phyloP scores from a whole-genome alignment of 305 asterid species.

The Ilex paraguariensis region DNA sequence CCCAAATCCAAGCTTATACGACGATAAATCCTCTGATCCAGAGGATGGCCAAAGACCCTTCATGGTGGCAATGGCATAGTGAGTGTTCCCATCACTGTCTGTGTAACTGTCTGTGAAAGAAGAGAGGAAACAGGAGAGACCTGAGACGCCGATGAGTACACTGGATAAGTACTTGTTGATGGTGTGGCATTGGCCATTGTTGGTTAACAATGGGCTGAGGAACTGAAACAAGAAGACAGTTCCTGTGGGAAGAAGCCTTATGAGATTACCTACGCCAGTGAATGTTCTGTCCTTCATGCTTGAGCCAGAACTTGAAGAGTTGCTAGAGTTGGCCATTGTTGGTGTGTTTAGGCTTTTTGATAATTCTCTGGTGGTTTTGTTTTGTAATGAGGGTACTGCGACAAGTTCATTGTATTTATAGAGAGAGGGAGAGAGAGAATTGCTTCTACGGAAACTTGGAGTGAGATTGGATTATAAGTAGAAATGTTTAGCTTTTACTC shows the following conservation, averaged over 20 bases:
- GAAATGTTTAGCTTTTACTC: slow-evolving; percentile 32
- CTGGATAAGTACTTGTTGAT: slow-evolving; percentile 43
- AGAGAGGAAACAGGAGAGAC: slow-evolving; percentile 49
- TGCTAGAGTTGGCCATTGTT: slow-evolving; percentile 21
- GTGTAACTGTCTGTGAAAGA: slow-evolving; percentile 67
- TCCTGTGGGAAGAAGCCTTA: slow-evolving; percentile 78
- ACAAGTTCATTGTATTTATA: not conserved
- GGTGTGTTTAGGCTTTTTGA: not conserved
- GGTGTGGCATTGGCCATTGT: slow-evolving; percentile 54
- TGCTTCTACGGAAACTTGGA: slow-evolving; percentile 38
- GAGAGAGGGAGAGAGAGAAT: slow-evolving; percentile 11
- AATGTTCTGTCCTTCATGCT: slow-evolving; percentile 31
- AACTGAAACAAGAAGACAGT: slow-evolving; percentile 70
- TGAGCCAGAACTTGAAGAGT: slow-evolving; percentile 4
- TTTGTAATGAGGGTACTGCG: not conserved
- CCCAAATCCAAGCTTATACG: slow-evolving; percentile 32
- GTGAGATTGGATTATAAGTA: slow-evolving; percentile 19
- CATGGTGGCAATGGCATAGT: slow-evolving; percentile 51
- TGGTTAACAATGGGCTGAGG: slow-evolving; percentile 71
- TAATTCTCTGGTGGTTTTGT: not conserved
- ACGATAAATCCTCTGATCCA: slow-evolving; percentile 24
- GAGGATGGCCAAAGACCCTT: slow-evolving; percentile 58
- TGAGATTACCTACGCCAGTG: slow-evolving; percentile 53
- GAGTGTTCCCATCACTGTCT: slow-evolving; percentile 37
- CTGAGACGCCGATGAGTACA: slow-evolving; percentile 32